phyloP scores from a whole-genome alignment of 1,284 basidiomycete species.

The Chiua sp. region DNA sequence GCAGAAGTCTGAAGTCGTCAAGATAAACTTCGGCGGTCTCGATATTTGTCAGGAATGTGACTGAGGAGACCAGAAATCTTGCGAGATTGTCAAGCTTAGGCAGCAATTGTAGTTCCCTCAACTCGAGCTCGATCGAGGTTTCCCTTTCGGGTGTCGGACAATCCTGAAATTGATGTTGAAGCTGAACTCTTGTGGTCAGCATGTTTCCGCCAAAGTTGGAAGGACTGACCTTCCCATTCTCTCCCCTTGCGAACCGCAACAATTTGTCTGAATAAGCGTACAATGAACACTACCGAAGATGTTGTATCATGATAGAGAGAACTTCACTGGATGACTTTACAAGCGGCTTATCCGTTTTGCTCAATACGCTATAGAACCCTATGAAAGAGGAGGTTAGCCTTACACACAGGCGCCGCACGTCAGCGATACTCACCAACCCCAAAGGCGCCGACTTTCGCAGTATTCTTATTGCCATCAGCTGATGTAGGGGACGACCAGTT shows the following conservation, averaged over 20 bases:
- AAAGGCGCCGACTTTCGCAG: slow-evolving; percentile 87
- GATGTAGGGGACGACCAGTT: not conserved
- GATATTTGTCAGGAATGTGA: slow-evolving; percentile 90
- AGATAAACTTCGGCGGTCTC: slow-evolving; percentile 77
- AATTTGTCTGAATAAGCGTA: slow-evolving; percentile 14
- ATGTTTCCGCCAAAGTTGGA: slow-evolving; percentile 42
- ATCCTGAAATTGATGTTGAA: slow-evolving; percentile 46
- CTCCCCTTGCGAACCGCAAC: slow-evolving; percentile 81
- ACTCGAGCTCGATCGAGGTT: slow-evolving; percentile 19
- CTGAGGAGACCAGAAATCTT: slow-evolving; percentile 87
- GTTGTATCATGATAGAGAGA: not conserved
- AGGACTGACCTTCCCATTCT: slow-evolving; percentile 38
- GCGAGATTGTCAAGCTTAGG: slow-evolving; percentile 63
- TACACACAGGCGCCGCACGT: not conserved
- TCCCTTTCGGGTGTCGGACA: slow-evolving; percentile 53
- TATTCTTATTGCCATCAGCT: slow-evolving; percentile 84
- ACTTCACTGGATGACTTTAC: slow-evolving; percentile 79
- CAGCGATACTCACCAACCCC: slow-evolving; percentile 65
- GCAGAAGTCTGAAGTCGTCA: slow-evolving; percentile 76
- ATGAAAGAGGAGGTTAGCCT: not conserved
- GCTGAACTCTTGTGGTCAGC: slow-evolving; percentile 2
- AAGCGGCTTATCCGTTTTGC: slow-evolving; percentile 88
- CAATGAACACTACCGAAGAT: not conserved
- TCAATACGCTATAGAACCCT: slow-evolving; percentile 86
- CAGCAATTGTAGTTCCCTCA: slow-evolving; percentile 78